These are phyloP conservation scores for Daldinia concentrica DNA, from an alignment of 495 filamentous ascomycete genomes.

Conservation along the genomic window DNA sequence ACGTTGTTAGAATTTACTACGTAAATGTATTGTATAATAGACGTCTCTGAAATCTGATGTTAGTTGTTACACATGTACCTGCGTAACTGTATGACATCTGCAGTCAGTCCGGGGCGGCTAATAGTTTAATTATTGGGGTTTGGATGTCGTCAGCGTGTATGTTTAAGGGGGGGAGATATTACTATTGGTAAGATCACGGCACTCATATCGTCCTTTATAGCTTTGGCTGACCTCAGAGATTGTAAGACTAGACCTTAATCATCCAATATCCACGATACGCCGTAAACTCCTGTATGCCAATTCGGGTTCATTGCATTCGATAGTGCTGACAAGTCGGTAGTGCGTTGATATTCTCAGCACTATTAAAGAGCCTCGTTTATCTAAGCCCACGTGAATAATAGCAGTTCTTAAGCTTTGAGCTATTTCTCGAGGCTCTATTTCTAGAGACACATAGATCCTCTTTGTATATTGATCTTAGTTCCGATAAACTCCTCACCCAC, in stretches of 20 bases:
- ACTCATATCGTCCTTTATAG: background rate
- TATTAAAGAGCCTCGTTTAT: conserved; percentile 7
- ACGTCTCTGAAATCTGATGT: background rate
- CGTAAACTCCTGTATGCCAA: conserved; percentile 11
- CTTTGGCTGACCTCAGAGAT: conserved; percentile 22
- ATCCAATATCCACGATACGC: background rate
- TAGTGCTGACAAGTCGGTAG: conserved; percentile 14
- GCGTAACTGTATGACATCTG: background rate
- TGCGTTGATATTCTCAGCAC: background rate
- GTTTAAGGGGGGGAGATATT: background rate
- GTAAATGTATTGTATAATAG: background rate
- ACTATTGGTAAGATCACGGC: conserved; percentile 13
- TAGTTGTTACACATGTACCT: background rate
- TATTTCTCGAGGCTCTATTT: background rate
- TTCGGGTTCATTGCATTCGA: background rate
- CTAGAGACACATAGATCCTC: background rate
- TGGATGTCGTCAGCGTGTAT: conserved; percentile 18
- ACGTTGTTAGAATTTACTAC: background rate
- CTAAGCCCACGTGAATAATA: background rate
- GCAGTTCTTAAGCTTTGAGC: background rate
- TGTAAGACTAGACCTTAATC: background rate
- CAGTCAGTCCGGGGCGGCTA: background rate
- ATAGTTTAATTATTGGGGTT: background rate
- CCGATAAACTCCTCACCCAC: background rate
- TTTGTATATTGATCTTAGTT: background rate